Evolutionary conservation across 176 grass and related monocot species (phyloP), one percentile per base, ranked within the genome.

Genomic region (Musa beccarii): DNA sequence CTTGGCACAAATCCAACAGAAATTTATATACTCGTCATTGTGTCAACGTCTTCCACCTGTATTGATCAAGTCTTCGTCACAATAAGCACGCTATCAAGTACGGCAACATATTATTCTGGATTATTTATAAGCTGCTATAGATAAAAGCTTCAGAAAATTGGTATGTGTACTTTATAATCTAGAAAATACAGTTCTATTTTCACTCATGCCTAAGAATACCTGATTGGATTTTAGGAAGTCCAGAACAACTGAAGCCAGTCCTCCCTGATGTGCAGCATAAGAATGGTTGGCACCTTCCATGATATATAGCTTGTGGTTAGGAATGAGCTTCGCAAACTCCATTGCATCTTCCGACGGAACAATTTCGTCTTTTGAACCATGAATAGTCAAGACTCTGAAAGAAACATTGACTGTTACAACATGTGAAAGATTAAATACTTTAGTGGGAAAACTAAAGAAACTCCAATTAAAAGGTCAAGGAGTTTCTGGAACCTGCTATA

Each of bases 291-390:
- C 94, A 16, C 79, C 84, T 9, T 78, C 59, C 52, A 98, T 53
- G 56, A 98, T 83, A 68, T 79, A 87, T 82, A 96, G 52, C 78
- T 87, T 74, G 49, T 93, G 88, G 75, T 87, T 85, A 2, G 72
- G 90, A 85, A 97, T 83, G 56, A 87, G 70, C 29, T 85, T 85
- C 0, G 93, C 93, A 80, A 97, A 97, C 75, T 82, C 79, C 34
- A 72, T 61, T 6, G 94, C 90, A 23, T 93, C 88, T 74, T 85
- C 64, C 2, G 62, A 80, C 1, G 90, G 94, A 51, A 93, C 83
- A 6, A 78, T 91, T 80, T 89, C 85, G 62, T 98, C 94, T 84
- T 84, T 76, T 14, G 80, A 85, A 11, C 94, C 94, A 51, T 98
- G 90, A 76, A 98, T 74, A 28, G 86, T 91, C 59, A 98, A 87